Conservation (phyloP, 78 protist species). For the Cavenderia fasciculata region DNA sequence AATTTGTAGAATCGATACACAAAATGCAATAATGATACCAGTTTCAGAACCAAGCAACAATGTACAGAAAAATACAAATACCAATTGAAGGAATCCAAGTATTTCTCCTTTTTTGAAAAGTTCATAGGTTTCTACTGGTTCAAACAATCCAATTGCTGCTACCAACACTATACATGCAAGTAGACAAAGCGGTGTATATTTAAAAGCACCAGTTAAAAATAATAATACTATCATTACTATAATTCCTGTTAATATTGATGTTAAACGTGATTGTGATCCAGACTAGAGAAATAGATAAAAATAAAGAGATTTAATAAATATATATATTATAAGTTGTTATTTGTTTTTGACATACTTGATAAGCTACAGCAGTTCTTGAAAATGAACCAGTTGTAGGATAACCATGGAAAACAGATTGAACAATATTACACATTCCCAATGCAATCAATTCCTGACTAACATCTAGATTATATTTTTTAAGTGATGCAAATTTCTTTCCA, state of each 20-base stretch:
- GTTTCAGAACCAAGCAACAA: conserved; percentile 51
- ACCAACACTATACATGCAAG: conserved; percentile 56
- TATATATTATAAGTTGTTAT: background rate
- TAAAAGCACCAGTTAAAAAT: conserved; percentile 40
- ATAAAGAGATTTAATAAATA: background rate
- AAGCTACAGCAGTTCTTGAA: conserved; percentile 70
- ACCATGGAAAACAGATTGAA: conserved; percentile 48
- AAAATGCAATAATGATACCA: conserved; percentile 64
- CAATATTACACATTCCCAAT: conserved; percentile 70
- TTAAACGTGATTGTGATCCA: conserved; percentile 42
- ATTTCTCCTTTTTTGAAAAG: conserved; percentile 37
- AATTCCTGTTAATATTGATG: conserved; percentile 40
- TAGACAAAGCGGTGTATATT: conserved; percentile 74
- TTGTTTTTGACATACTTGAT: conserved; percentile 19
- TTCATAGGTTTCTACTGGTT: conserved; percentile 23
- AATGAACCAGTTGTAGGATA: conserved; percentile 72
- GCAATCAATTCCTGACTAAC: conserved; percentile 76
- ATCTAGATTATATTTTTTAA: conserved; percentile 38
- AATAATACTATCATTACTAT: conserved; percentile 56
- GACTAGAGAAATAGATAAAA: background rate
- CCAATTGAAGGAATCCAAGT: conserved; percentile 38
- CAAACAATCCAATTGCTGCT: conserved; percentile 45
- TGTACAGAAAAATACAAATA: conserved; percentile 43
- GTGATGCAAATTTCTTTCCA: conserved; percentile 72
- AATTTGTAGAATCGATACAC: conserved; percentile 61